A percentile compares a stretch with the other conserved stretches of the same genome.
These are phyloP conservation scores for Withania somnifera DNA, from an alignment of 305 asterid species.

Conservation along the genomic window DNA sequence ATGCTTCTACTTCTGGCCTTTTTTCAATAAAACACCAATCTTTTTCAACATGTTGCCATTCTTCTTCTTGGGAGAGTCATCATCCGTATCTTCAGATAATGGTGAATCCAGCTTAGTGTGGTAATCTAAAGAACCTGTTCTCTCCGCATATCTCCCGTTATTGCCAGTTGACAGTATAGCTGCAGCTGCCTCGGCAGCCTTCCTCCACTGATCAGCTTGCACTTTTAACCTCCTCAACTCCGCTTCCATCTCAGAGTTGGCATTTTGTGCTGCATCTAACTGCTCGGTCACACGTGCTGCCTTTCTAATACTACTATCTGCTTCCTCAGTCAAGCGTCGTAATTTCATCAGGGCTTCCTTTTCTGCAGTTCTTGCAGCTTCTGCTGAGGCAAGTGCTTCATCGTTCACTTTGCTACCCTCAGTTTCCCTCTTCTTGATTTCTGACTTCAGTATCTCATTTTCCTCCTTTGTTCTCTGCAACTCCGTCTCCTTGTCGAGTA, in stretches of 20 bases:
- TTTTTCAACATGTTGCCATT: slow-evolving; percentile 30
- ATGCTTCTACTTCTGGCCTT: slow-evolving; percentile 19
- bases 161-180: slow-evolving; percentile 29
- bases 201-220: slow-evolving; percentile 38
- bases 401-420: slow-evolving; percentile 7
- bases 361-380: slow-evolving; percentile 22
- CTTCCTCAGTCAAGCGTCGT: slow-evolving; percentile 20
- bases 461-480: slow-evolving; percentile 19
- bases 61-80: slow-evolving; percentile 28
- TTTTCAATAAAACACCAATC: slow-evolving; percentile 27
- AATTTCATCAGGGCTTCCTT: slow-evolving; percentile 23
- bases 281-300: slow-evolving; percentile 19
- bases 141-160: slow-evolving; percentile 19
- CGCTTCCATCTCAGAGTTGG: slow-evolving; percentile 25
- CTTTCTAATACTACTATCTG: slow-evolving; percentile 21
- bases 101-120: slow-evolving; percentile 17
- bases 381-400: slow-evolving; percentile 9
- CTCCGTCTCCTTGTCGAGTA: slow-evolving; percentile 22
- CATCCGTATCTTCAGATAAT: slow-evolving; percentile 23
- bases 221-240: slow-evolving; percentile 36
- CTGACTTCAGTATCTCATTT: slow-evolving; percentile 23
- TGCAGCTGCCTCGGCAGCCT: slow-evolving; percentile 41
- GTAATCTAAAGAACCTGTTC: slow-evolving; percentile 27
- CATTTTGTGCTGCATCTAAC: slow-evolving; percentile 27
- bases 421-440: slow-evolving; percentile 10